Evolutionary conservation across 257 asterid species (phyloP).

Genomic region (Petunia secreta): DNA sequence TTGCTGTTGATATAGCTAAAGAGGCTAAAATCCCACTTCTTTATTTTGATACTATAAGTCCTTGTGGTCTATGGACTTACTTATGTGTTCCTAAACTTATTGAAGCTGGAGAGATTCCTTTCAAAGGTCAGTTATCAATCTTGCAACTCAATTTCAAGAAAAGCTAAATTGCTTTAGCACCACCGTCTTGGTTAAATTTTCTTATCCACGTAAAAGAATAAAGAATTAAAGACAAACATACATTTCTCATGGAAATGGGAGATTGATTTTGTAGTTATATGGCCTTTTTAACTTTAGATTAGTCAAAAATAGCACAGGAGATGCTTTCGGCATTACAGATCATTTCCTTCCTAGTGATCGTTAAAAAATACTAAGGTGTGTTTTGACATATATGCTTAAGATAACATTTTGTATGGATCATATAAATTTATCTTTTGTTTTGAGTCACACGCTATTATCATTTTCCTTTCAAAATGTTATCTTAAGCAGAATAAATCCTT

Average conservation of each 20-base stretch:
- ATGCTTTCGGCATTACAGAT: too few relatives aligned
- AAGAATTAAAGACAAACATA: background rate
- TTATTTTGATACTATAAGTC: constrained; percentile 34
- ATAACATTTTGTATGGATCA: background rate
- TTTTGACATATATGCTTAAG: background rate
- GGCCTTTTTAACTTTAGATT: too few relatives aligned
- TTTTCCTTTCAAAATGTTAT: background rate
- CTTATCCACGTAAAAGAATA: background rate
- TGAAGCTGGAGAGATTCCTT: constrained; percentile 41
- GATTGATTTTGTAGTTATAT: background rate
- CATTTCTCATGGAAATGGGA: background rate
- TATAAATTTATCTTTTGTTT: background rate
- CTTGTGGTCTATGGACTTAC: constrained; percentile 37
- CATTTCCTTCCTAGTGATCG: too few relatives aligned
- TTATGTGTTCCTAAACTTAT: constrained; percentile 35
- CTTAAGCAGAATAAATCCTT: background rate
- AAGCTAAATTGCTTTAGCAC: background rate
- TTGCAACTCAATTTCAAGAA: background rate
- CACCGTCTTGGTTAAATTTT: background rate
- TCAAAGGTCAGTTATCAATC: constrained; percentile 26
- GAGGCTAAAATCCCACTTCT: constrained; percentile 30
- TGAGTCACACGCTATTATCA: background rate
- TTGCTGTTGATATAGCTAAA: constrained; percentile 25
- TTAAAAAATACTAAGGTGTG: background rate
- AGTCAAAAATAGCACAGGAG: too few relatives aligned